Evolutionary conservation across 2,329 filamentous ascomycete genomes (phyloP), one percentile per base, ranked within the genome.

Genomic region (Paecilomyces variotii): DNA sequence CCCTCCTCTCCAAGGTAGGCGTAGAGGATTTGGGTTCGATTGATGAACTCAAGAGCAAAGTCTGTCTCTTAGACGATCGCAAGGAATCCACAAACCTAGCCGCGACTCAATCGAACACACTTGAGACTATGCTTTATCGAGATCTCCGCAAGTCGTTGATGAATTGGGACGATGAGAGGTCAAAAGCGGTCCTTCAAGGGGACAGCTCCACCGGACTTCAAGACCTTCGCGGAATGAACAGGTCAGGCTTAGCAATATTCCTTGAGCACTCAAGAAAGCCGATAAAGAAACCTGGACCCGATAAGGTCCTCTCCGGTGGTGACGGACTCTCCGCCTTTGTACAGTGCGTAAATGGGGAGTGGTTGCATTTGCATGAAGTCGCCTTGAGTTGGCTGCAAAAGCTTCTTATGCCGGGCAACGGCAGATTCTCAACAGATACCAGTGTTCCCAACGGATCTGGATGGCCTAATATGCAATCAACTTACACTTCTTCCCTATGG

Each of bases 401-500:
- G 10, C 72, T 85, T 25, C 71, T 86, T 2, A 74, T 74, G 56
- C 79, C 79, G 1, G 68, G 72, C 2, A 70, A 67, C 34, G 67
- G 65, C 9, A 59, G 60, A 34, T 53, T 60, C 50, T 53, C 59
- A 11, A 45, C 59, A 7, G 51, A 59, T 19, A 57, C 56, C 32
- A 53, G 19, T 26, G 54, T 56, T 14, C 53, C 60, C 14, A 45
- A 53, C 14, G 55, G 60, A 9, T 32, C 55, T 11, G 57, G 65
- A 11, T 65, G 64, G 61, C 55, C 61, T 19, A 19, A 53, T 19
- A 58, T 67, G 55, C 65, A 72, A 26, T 81, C 82, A 1, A 78
- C 77, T 57, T 87, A 87, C 64, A 71, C 76, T 26, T 70, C 72
- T n/a, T 80, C 79, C 57, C 70, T 75, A 51, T 87, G 84, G 84